phyloP scores from a whole-genome alignment of 768 basidiomycete genomes.

The Calvatia gigantea region DNA sequence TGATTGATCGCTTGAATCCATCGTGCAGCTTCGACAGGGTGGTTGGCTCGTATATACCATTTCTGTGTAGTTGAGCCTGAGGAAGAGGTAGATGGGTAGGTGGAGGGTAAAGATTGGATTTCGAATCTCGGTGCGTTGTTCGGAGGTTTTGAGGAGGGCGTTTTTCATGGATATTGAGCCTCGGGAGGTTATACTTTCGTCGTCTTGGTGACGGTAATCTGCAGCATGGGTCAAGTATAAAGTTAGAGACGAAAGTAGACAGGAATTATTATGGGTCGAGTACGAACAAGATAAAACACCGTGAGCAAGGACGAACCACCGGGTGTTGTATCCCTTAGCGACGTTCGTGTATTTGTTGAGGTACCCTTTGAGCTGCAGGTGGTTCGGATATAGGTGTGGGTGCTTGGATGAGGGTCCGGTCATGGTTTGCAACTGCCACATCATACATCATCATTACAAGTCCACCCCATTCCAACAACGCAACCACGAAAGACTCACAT shows the following conservation, averaged over 20 bases:
- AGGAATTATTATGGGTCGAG: not conserved
- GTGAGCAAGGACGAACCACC: constrained; percentile 90
- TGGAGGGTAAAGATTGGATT: constrained; percentile 57
- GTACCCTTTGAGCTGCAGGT: constrained; percentile 68
- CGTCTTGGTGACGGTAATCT: constrained; percentile 88
- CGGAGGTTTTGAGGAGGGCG: constrained; percentile 59
- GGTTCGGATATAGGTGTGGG: constrained; percentile 44
- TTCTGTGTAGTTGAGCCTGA: constrained; percentile 47
- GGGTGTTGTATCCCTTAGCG: constrained; percentile 81
- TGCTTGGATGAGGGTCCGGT: constrained; percentile 61
- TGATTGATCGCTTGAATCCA: constrained; percentile 78
- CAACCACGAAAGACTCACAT: constrained; percentile 64
- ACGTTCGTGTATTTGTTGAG: constrained; percentile 93
- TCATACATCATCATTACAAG: not conserved
- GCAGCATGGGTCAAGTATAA: constrained; percentile 7
- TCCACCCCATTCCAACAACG: too few species aligned
- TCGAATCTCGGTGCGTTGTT: constrained; percentile 72
- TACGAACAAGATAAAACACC: constrained; percentile 84
- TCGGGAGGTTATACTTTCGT: constrained; percentile 80
- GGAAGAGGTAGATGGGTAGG: constrained; percentile 29
- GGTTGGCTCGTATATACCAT: constrained; percentile 83
- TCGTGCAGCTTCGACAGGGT: constrained; percentile 84
- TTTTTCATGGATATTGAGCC: constrained; percentile 88
- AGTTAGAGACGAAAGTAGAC: not conserved
- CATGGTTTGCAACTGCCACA: constrained; percentile 66